Conservation (phyloP, 2,329 filamentous ascomycete species). For the Leptographium flavum region DNA sequence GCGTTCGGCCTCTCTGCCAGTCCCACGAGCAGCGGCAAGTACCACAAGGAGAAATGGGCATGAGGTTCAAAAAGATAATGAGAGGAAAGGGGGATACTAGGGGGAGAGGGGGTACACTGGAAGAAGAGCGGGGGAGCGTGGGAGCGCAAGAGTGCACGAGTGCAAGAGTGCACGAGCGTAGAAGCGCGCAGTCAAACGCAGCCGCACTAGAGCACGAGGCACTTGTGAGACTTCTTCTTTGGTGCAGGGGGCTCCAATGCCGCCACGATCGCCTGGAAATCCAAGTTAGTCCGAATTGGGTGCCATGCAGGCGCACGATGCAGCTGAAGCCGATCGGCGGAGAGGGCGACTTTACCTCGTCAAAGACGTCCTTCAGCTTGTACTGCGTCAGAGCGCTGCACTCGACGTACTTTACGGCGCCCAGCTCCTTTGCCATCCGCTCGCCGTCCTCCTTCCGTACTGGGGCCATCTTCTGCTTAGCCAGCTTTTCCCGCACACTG, state of each 20-base stretch:
- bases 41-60: background rate
- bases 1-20: background rate
- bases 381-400: conserved; percentile 97
- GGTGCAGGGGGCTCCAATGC: conserved; percentile 76
- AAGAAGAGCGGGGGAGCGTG: background rate
- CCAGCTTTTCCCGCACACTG: conserved; percentile 76
- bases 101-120: background rate
- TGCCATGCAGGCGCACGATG: too few relatives aligned
- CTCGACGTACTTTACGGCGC: conserved; percentile 96
- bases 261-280: conserved; percentile 72
- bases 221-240: conserved; percentile 63
- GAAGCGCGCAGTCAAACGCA: background rate
- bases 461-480: conserved; percentile 91
- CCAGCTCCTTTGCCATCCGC: conserved; percentile 91
- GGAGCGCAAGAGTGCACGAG: conserved; percentile 4
- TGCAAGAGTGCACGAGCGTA: too few relatives aligned
- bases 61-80: background rate
- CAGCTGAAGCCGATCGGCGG: too few relatives aligned
- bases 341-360: conserved; percentile 61
- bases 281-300: background rate
- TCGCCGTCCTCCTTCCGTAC: conserved; percentile 89
- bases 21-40: background rate
- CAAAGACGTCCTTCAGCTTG: conserved; percentile 98
- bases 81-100: background rate
- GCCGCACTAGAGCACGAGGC: conserved; percentile 46